phyloP scores from a whole-genome alignment of 345 rosid genomes.

The Eucalyptus cloeziana region DNA sequence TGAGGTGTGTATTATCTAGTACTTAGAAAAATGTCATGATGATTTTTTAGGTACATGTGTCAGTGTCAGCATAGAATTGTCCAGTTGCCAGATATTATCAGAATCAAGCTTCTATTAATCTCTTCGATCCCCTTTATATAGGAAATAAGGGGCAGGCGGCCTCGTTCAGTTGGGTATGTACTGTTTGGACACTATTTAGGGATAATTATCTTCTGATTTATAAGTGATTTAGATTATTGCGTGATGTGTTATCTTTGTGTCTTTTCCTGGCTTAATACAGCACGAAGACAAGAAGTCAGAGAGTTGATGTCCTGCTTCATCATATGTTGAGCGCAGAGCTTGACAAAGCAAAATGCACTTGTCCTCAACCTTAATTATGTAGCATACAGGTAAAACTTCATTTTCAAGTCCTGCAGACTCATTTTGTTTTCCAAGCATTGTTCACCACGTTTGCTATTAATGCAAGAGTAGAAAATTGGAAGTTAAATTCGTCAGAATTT shows the following conservation, averaged over 20 bases:
- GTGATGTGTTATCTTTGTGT: not conserved
- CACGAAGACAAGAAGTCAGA: conserved; percentile 73
- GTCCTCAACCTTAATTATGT: not conserved
- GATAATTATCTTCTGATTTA: not conserved
- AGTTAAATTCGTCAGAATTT: not conserved
- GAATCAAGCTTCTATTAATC: not conserved
- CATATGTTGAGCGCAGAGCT: conserved; percentile 77
- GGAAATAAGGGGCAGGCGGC: not conserved
- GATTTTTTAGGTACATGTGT: not conserved
- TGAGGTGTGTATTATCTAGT: conserved; percentile 21
- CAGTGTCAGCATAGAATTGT: not conserved
- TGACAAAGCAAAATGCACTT: conserved; percentile 4
- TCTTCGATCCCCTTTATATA: not conserved
- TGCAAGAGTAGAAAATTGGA: not conserved
- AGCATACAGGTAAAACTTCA: not conserved
- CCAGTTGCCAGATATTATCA: not conserved
- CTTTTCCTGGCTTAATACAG: conserved; percentile 22
- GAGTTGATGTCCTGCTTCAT: conserved; percentile 87
- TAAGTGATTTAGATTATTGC: not conserved
- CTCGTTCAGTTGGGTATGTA: conserved; percentile 57
- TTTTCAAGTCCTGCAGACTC: not conserved
- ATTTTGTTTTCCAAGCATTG: not conserved
- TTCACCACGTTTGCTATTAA: not conserved
- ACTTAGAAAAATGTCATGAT: not conserved
- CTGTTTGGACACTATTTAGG: not conserved